Evolutionary conservation across 1,284 basidiomycete genomes (phyloP), one percentile per base, ranked within the genome.

Genomic region (Naganishia sp.): DNA sequence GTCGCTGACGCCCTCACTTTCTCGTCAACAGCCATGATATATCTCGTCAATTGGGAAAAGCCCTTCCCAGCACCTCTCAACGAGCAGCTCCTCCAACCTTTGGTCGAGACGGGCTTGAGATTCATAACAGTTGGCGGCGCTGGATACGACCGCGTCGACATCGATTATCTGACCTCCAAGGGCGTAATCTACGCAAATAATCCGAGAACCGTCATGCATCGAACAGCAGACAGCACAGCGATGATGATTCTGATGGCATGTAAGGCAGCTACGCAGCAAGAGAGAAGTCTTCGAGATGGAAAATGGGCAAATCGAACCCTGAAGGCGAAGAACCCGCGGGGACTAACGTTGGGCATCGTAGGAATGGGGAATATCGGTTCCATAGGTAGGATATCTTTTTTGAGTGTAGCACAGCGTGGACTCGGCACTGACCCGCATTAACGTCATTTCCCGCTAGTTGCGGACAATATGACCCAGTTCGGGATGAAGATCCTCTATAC

Each of bases 361-460:
- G 93, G 94, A 0, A 86, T 95, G 54, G 94, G 94, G 39, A 92
- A 93, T 2, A 95, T 95, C 74, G 94, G 93, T 0, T 70, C 72
- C 10, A 76, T 77, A 43, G 81, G 79, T 28, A 70, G 71, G 39
- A 72, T 79, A 36, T 71, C 16, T 77, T 3, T 3, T 76, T 48
- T 75, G 75, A 0, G 0, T 15, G 13, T 25, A 21, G 10, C 39
- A 18, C 25, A 23, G 23, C 3, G 4, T 18, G 9, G 25, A 46
- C 13, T 36, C 10, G 18, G 36, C 13, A 48, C 23, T 59, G 46
- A 49, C 16, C 16, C 6, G 9, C 0, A 6, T 39, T 4, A 7
- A 7, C 36, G 10, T 39, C 13, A 10, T 5, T 10, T 21, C n/a
- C 4, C 9, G 31, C 6, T 43, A 61, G 59, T 61, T 10, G 59